Base-by-base conservation (phyloP, 129 eudicot genomes). In the Tanacetum coccineum region DNA sequence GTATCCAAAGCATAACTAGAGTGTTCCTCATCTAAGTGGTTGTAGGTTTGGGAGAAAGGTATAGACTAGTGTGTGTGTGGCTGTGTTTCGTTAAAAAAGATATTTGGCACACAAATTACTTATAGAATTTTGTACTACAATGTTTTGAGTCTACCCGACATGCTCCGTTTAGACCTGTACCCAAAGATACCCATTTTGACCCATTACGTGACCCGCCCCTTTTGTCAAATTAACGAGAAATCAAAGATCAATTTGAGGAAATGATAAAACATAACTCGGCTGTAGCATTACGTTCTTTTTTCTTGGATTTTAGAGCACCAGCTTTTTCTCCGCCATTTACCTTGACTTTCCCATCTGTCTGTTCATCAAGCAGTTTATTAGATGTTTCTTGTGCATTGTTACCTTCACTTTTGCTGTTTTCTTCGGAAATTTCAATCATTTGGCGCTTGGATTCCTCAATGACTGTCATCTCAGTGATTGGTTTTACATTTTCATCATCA, bases 261-360 rank as follows among this genome's bases (percentile, higher is more conserved):
- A 52, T 42, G 18, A 18, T 18, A 36, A n/a, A 8, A 30, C 70
- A 39, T 79, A 86, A 96, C 96, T 92, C 96, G 20, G 77, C 54
- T 36, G 96, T 82, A 76, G 76, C 84, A 53, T 62, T 75, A 1
- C 19, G 70, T 4, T 75, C 87, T 71, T 80, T 87, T 64, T 61
- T 83, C 17, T 64, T 47, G 15, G 87, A 74, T 26, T 76, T 81
- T 45, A 63, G 32, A 56, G 40, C n/a, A 59, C 62, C 56, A 3
- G 82, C 72, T 18, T 74, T 81, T 55, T 64, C 72, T 28, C 76
- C 74, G n/a, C 78, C 89, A 76, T 79, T 73, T 15, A 60, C 71
- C 70, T 66, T 58, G 26, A 67, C 57, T 59, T 74, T 26, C 42
- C 71, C 81, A 68, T 78, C 71, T 56, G 68, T 20, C 53, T 46